These are phyloP conservation scores for Pseudozyma tsukubaensis DNA, from an alignment of 1,284 basidiomycete species.

Conservation along the genomic window DNA sequence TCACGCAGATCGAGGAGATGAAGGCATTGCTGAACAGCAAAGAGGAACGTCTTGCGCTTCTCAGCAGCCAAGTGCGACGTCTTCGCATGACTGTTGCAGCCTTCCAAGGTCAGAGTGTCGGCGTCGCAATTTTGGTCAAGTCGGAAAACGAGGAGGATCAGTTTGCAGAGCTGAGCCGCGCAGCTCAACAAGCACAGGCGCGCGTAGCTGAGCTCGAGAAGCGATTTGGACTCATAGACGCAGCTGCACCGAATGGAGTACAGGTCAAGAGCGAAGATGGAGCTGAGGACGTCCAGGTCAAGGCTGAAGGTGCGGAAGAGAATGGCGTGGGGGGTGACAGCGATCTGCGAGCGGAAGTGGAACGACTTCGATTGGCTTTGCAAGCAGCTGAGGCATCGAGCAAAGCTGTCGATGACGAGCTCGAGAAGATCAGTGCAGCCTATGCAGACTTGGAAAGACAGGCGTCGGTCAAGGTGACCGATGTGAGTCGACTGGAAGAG, in stretches of 20 bases:
- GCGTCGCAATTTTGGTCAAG: slow-evolving; percentile 78
- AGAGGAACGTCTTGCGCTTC: slow-evolving; percentile 79
- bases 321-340: slow-evolving; percentile 1
- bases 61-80: slow-evolving; percentile 81
- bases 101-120: slow-evolving; percentile 77
- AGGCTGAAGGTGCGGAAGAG: slow-evolving; percentile 10
- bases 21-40: slow-evolving; percentile 61
- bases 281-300: slow-evolving; percentile 5
- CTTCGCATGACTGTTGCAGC: slow-evolving; percentile 83
- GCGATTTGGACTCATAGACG: slow-evolving; percentile 12
- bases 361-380: slow-evolving; percentile 71
- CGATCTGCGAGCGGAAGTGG: slow-evolving; percentile 72
- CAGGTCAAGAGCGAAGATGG: slow-evolving; percentile 6
- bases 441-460: slow-evolving; percentile 89
- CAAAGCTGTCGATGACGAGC: slow-evolving; percentile 76
- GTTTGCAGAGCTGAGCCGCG: slow-evolving; percentile 32
- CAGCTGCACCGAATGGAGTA: slow-evolving; percentile 19
- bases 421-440: slow-evolving; percentile 85
- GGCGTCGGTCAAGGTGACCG: slow-evolving; percentile 84
- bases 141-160: slow-evolving; percentile 64
- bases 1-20: slow-evolving; percentile 64
- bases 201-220: slow-evolving; percentile 46
- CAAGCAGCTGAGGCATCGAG: slow-evolving; percentile 59
- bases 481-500: slow-evolving; percentile 82
- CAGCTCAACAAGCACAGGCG: slow-evolving; percentile 31